Evolutionary conservation across 75 land plant species (phyloP).

Genomic region (Picea glauca): DNA sequence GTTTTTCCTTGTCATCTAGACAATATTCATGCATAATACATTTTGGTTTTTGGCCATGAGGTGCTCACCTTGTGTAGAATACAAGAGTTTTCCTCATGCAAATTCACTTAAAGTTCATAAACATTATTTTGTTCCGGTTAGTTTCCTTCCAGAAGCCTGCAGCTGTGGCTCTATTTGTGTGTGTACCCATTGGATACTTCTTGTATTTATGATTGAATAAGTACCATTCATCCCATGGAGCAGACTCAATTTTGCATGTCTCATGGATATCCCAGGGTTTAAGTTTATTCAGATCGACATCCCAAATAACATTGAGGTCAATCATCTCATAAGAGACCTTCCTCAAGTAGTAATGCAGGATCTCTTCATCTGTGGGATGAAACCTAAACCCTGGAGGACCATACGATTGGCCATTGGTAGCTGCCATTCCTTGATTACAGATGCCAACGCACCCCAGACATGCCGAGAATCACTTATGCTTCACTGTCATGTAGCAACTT

Average conservation of each 20-base stretch:
- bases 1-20: constrained; percentile 34
- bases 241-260: constrained; percentile 47
- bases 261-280: constrained; percentile 82
- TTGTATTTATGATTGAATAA: constrained; percentile 63
- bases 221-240: constrained; percentile 54
- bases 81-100: constrained; percentile 62
- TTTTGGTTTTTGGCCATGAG: constrained; percentile 57
- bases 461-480: too few relatives aligned
- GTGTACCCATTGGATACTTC: constrained; percentile 55
- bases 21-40: constrained; percentile 69
- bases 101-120: constrained; percentile 45
- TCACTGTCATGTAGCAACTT: too few relatives aligned
- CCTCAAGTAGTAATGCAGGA: constrained; percentile 55
- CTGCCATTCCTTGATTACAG: too few relatives aligned
- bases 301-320: constrained; percentile 62
- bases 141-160: constrained; percentile 71
- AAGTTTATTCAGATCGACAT: constrained; percentile 67
- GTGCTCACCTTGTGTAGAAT: constrained; percentile 56
- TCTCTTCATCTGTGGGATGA: constrained; percentile 71
- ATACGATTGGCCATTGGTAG: constrained; percentile 10
- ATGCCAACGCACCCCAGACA: too few relatives aligned
- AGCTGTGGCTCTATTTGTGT: constrained; percentile 51
- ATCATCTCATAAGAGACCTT: constrained; percentile 62
- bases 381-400: constrained; percentile 72
- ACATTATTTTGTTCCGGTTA: constrained; percentile 50